A percentile compares a stretch with the other conserved stretches of the same genome.
phyloP scores from a whole-genome alignment of 306 rosid genomes.

The Gillenia trifoliata region DNA sequence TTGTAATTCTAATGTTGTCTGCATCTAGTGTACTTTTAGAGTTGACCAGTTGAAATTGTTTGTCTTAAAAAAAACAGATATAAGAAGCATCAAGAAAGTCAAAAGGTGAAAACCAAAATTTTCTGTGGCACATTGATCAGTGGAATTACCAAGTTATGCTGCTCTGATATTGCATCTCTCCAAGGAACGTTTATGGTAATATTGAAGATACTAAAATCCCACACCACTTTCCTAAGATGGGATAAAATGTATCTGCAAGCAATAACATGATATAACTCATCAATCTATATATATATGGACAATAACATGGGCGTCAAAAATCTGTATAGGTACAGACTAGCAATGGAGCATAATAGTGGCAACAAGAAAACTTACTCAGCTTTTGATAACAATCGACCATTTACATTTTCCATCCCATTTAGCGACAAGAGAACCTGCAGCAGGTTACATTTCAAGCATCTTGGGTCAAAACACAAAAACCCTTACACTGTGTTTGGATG shows the following conservation, averaged over 20 bases:
- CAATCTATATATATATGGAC: not conserved
- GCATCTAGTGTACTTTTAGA: not conserved
- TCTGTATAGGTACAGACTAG: not conserved
- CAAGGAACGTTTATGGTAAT: slow-evolving; percentile 59
- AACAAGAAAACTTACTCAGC: slow-evolving; percentile 59
- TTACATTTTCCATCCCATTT: slow-evolving; percentile 57
- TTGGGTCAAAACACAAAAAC: not conserved
- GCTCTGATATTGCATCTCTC: slow-evolving; percentile 38
- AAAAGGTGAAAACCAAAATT: not conserved
- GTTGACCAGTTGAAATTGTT: not conserved
- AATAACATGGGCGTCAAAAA: not conserved
- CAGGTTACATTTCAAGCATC: slow-evolving; percentile 3
- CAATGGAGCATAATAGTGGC: slow-evolving; percentile 11
- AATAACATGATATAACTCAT: slow-evolving; percentile 20
- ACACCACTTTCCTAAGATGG: slow-evolving; percentile 49
- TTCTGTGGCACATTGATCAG: not conserved
- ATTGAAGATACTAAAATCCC: slow-evolving; percentile 58
- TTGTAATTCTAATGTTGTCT: not conserved
- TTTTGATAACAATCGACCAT: slow-evolving; percentile 62
- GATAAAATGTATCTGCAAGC: slow-evolving; percentile 63
- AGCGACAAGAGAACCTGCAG: slow-evolving; percentile 70
- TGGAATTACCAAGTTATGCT: slow-evolving; percentile 59
- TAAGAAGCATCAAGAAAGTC: not conserved
- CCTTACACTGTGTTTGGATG: no score
- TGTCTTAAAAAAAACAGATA: no score